phyloP scores from a whole-genome alignment of 2,329 filamentous ascomycete genomes.

The Ophiocordyceps australis region DNA sequence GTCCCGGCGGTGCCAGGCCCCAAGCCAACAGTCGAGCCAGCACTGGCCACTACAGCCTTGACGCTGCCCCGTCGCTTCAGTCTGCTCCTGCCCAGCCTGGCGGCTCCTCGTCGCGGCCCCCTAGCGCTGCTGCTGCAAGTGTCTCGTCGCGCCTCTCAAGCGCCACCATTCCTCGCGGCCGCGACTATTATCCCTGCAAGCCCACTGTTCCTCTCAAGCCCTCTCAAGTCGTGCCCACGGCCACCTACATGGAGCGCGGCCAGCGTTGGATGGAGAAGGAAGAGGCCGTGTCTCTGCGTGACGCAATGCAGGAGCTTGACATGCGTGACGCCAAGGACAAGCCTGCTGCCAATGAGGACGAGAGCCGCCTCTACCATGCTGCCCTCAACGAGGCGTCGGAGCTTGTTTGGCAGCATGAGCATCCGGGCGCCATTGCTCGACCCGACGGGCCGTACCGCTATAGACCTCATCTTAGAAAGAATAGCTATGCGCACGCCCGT shows the following conservation, averaged over 20 bases:
- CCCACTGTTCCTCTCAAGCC: constrained; percentile 29
- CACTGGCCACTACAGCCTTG: constrained; percentile 13
- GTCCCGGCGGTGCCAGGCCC: constrained; percentile 56
- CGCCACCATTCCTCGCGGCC: constrained; percentile 21
- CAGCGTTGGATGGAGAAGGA: constrained; percentile 69
- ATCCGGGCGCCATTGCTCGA: constrained; percentile 27
- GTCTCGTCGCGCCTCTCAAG: constrained; percentile 31
- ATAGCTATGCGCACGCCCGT: constrained; percentile 52
- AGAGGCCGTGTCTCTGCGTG: constrained; percentile 50
- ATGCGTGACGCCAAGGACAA: constrained; percentile 23
- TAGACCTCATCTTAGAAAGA: constrained; percentile 47
- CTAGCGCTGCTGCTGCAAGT: constrained; percentile 24
- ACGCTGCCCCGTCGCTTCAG: constrained; percentile 10
- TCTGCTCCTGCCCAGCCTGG: constrained; percentile 8
- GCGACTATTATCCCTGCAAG: constrained; percentile 31
- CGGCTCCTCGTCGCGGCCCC: constrained; percentile 11
- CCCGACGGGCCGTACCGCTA: constrained; percentile 51
- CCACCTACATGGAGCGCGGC: constrained; percentile 55
- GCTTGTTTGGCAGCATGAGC: constrained; percentile 59
- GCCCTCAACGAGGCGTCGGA: constrained; percentile 64
- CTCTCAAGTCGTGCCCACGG: constrained; percentile 43
- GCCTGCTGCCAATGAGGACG: constrained; percentile 21
- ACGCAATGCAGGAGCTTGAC: constrained; percentile 59
- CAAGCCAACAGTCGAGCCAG: constrained; percentile 22
- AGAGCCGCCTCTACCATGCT: constrained; percentile 48